Percentiles rank a stretch among this genome's conserved stretches.
Conservation (phyloP, 2,329 filamentous ascomycete species). For the Pseudocercospora cruenta region DNA sequence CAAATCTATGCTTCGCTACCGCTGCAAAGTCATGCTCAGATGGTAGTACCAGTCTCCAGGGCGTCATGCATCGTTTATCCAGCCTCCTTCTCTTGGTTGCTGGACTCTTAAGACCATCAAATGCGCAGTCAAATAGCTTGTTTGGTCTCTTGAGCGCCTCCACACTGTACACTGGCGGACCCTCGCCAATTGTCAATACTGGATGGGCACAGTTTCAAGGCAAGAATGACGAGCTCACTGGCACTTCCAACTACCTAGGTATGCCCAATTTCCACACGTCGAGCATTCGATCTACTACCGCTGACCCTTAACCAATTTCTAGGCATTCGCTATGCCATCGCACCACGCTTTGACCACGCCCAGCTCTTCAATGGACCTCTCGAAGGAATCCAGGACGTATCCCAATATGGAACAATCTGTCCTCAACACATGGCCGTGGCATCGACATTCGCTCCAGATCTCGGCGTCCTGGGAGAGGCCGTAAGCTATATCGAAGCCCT, state of each 20-base stretch:
- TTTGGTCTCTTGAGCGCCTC: slow-evolving; percentile 4
- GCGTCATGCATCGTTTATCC: background rate
- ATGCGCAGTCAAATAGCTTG: background rate
- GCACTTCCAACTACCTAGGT: slow-evolving; percentile 17
- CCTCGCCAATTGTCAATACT: slow-evolving; percentile 12
- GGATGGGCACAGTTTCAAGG: slow-evolving; percentile 15
- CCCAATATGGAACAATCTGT: slow-evolving; percentile 17
- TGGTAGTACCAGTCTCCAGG: background rate
- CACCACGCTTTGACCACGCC: slow-evolving; percentile 19
- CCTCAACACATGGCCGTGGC: slow-evolving; percentile 14
- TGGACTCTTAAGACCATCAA: background rate
- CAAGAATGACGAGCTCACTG: slow-evolving; percentile 13
- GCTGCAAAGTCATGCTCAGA: background rate
- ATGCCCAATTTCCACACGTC: background rate
- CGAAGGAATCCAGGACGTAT: slow-evolving; percentile 8
- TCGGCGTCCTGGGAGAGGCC: slow-evolving; percentile 10
- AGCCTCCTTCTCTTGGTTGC: background rate
- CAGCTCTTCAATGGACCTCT: slow-evolving; percentile 7
- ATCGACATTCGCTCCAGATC: slow-evolving; percentile 9
- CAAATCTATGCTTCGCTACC: background rate
- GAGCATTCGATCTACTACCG: background rate
- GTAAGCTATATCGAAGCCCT: slow-evolving; percentile 16
- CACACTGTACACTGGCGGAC: slow-evolving; percentile 8
- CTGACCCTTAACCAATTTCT: background rate
- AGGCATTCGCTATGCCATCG: slow-evolving; percentile 8